Base-by-base conservation (phyloP, 495 filamentous ascomycete species). In the Penicillium angulare region DNA sequence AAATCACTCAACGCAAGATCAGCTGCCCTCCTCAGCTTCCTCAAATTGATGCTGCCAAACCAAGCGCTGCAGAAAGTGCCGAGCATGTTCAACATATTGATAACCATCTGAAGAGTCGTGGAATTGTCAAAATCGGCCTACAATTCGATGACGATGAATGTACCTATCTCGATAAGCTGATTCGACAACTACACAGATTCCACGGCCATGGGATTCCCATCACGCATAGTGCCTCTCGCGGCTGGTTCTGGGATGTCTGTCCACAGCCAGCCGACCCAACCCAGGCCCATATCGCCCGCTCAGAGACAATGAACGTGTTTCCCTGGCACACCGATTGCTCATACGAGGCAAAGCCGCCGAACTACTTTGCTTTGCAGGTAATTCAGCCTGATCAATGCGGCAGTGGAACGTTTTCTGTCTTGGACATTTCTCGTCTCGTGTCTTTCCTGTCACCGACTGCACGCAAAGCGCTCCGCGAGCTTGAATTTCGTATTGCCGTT, bases 341-440 rank as follows among this genome's bases (percentile, higher is more conserved):
- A 23, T 75, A 68, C 39, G 72, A 74, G 33, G 26, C 36, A 1
- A 8, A 22, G 2, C 71, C 72, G 3, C 65, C 69, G 3, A 52
- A 51, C 10, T 75, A 54, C 38, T 71, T 75, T 55, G 69, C 60
- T 0, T 56, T 75, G 1, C 69, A 75, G 27, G 58, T 74, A 7
- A 49, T 75, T 3, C 69, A 57, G 7, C 32, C 57, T 0, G 72
- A 75, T 32, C 43, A 20, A 10, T 43, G 23, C 8, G 71, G 69
- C 13, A 71, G 72, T 5, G 72, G 72, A 0, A 65, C 64, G 2
- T 52, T 74, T 3, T 66, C 59, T 0, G 55, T 71, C 7, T 42
- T 73, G 43, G 60, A 53, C 0, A 50, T 59, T 5, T 38, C 57
- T 15, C 34, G 43, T 0, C 45, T 71, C 2, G 16, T 64, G 13